These are phyloP conservation scores for Calonectria ilicicola DNA, from an alignment of 2,329 filamentous ascomycete genomes.

Conservation along the genomic window DNA sequence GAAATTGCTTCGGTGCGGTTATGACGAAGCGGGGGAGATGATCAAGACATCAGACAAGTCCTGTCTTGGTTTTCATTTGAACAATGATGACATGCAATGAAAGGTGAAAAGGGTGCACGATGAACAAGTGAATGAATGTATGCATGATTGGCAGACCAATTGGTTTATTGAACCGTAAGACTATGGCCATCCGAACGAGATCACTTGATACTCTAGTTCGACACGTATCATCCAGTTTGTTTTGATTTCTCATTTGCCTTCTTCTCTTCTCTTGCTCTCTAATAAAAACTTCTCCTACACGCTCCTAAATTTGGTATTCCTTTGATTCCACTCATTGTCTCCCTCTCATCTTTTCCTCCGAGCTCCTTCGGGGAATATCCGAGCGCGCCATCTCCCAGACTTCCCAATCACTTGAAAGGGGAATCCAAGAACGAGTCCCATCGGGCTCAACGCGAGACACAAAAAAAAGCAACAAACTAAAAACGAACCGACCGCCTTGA, in stretches of 20 bases:
- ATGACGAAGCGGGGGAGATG: background rate
- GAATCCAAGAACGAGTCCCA: conserved; percentile 43
- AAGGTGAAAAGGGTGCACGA: background rate
- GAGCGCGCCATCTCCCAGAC: conserved; percentile 37
- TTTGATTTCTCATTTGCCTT: conserved; percentile 31
- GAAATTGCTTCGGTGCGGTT: background rate
- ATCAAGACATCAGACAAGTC: background rate
- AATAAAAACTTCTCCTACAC: conserved; percentile 44
- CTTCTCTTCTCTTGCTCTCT: conserved; percentile 20
- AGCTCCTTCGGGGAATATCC: conserved; percentile 36
- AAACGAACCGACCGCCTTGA: conserved; percentile 51
- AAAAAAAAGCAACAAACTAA: conserved; percentile 33
- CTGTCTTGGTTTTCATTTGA: background rate
- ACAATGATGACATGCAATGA: background rate
- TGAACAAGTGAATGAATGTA: background rate
- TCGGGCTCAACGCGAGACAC: conserved; percentile 32
- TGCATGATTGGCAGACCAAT: conserved; percentile 24
- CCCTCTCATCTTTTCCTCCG: conserved; percentile 21
- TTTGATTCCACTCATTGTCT: conserved; percentile 30
- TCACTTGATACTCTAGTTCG: conserved; percentile 50
- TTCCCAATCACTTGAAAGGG: conserved; percentile 52
- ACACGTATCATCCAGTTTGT: conserved; percentile 30
- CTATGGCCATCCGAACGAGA: conserved; percentile 37
- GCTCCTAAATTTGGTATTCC: conserved; percentile 40
- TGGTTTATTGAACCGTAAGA: conserved; percentile 32